Evolutionary conservation across 176 grass and related monocot species (phyloP), one percentile per base, ranked within the genome.

Genomic region (Pontederia paniculata): DNA sequence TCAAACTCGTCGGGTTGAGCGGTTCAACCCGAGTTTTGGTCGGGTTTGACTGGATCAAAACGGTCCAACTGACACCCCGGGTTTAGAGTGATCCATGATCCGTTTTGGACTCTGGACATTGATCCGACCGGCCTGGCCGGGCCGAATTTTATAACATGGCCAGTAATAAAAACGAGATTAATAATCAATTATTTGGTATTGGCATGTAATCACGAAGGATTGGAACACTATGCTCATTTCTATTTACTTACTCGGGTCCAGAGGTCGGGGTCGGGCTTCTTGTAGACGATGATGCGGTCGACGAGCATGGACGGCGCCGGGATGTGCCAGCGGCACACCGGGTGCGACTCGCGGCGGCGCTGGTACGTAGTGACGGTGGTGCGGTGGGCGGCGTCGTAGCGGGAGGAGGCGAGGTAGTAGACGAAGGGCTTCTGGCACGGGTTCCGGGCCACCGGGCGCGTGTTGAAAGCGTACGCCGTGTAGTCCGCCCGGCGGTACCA

Each of bases 401-500:
- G 58, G 1, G 77, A 66, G 16, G 62, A 57, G 5, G 71, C 65
- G 63, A 96, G 76, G 77, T 87, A 96, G 82, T 87, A 84, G 10
- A 96, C 82, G 62, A 78, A 65, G 12, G 93, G 86, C 72, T 80
- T 91, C 42, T 62, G 59, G 59, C 59, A 62, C 17, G 59, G 59
- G 17, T 62, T 62, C 37, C 93, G 86, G 48, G 86, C 83, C 45
- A 98, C 56, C 0, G 93, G 86, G 43, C 93, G 67, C 0, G 93
- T 98, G 77, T 98, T 98, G 77, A 98, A 98, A 3, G 93, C 80
- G 76, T 98, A 98, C 21, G 83, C 83, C 11, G 70, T 91, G 67
- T 98, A 98, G 78, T 98, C 93, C 43, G 86, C 17, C 10, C 59
- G 59, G 59, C 74, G 74, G 69, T 91, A 88, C 91, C 91, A 97